Evolutionary conservation across 495 filamentous ascomycete species (phyloP).

Genomic region (Aspergillus cristatus): DNA sequence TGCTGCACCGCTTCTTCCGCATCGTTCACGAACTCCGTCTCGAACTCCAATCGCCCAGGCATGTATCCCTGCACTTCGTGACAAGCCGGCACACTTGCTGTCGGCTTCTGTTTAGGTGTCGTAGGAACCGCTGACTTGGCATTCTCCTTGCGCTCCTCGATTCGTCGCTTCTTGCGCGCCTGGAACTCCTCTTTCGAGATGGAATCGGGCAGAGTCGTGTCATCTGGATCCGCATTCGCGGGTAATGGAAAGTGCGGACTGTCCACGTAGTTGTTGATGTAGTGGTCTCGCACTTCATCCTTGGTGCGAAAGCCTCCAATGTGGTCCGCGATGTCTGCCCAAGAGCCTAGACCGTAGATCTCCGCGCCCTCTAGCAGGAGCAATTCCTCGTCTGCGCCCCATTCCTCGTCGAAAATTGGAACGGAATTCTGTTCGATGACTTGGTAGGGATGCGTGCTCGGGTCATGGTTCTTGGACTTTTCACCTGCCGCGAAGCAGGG

Average conservation of each 20-base stretch:
- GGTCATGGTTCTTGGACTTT: slow-evolving; percentile 71
- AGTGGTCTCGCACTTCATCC: slow-evolving; percentile 91
- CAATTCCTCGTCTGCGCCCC: slow-evolving; percentile 96
- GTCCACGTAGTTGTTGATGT: slow-evolving; percentile 77
- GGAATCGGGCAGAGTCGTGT: slow-evolving; percentile 63
- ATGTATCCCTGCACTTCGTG: slow-evolving; percentile 99
- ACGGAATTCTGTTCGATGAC: slow-evolving; percentile 98
- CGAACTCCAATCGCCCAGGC: slow-evolving; percentile 95
- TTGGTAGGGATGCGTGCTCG: slow-evolving; percentile 72
- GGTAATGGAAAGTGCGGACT: slow-evolving; percentile 79
- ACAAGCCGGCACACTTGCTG: slow-evolving; percentile 84
- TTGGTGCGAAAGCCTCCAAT: slow-evolving; percentile 91
- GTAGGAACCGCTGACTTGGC: slow-evolving; percentile 74
- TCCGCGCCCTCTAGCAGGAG: slow-evolving; percentile 92
- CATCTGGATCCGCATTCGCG: slow-evolving; percentile 67
- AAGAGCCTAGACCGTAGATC: slow-evolving; percentile 92
- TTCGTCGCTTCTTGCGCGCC: slow-evolving; percentile 83
- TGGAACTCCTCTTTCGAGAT: slow-evolving; percentile 91
- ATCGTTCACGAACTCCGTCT: slow-evolving; percentile 95
- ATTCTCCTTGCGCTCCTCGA: slow-evolving; percentile 84
- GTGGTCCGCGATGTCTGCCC: slow-evolving; percentile 97
- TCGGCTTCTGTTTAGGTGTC: slow-evolving; percentile 90
- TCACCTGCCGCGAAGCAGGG: slow-evolving; percentile 81
- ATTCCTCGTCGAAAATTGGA: slow-evolving; percentile 88
- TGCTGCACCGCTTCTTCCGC: slow-evolving; percentile 96